A percentile compares a stretch with the other conserved stretches of the same genome.
Evolutionary conservation across 495 filamentous ascomycete species (phyloP).

Genomic region (Aspergillus baeticus): DNA sequence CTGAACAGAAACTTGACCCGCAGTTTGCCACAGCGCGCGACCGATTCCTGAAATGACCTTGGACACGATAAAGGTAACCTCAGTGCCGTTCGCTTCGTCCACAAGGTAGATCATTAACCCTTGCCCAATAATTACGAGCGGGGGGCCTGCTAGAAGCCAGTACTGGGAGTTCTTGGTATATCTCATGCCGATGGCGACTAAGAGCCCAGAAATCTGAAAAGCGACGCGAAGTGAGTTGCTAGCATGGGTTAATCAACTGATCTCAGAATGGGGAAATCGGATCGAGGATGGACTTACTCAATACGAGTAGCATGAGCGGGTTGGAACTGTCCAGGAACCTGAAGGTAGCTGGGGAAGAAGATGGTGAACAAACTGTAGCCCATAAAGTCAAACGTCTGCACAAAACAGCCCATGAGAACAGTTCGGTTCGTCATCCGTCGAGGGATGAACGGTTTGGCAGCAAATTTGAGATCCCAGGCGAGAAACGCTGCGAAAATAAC

Average conservation of each 20-base stretch:
- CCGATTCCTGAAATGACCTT: slow-evolving; percentile 20
- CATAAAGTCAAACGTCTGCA: no score
- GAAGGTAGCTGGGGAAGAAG: no score
- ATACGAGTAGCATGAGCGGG: no score
- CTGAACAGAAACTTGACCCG: slow-evolving; percentile 21
- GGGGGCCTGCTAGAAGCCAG: slow-evolving; percentile 20
- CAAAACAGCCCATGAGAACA: no score
- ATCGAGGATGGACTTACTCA: neutral
- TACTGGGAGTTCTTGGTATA: slow-evolving; percentile 23
- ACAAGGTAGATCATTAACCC: slow-evolving; percentile 21
- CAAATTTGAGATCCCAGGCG: no score
- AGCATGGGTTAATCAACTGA: neutral
- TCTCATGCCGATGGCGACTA: slow-evolving; percentile 21
- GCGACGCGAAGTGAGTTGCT: slow-evolving; percentile 17
- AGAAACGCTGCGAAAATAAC: no score
- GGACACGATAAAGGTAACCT: slow-evolving; percentile 19
- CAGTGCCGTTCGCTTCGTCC: slow-evolving; percentile 11
- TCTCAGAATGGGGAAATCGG: neutral
- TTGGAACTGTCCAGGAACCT: no score
- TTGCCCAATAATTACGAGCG: slow-evolving; percentile 21
- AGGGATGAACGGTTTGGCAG: no score
- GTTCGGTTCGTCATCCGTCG: no score
- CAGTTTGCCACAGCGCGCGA: slow-evolving; percentile 23
- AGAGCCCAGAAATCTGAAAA: slow-evolving; percentile 21
- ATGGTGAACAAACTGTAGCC: no score